Conservation (phyloP, 2,329 filamentous ascomycete species). For the Colletotrichum coccodes region DNA sequence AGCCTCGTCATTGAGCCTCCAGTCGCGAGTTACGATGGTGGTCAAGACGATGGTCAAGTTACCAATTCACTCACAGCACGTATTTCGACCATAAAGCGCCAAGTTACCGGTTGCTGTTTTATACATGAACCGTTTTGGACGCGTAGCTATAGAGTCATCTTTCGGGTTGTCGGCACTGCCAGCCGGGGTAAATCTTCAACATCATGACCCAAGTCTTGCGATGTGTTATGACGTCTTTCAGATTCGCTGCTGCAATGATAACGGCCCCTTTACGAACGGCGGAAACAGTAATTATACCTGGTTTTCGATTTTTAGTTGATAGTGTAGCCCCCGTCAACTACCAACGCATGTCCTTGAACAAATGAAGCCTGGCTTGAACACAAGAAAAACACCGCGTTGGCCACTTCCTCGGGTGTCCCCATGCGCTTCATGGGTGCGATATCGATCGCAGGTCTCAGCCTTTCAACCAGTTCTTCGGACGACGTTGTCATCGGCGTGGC, state of each 20-base stretch:
- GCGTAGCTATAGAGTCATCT: no score
- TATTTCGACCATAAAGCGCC: no score
- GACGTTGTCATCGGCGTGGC: conserved; percentile 57
- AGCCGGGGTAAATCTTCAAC: no score
- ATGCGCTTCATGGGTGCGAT: conserved; percentile 62
- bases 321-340: conserved; percentile 64
- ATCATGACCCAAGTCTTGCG: no score
- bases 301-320: conserved; percentile 47
- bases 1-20: not conserved
- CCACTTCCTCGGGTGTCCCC: conserved; percentile 60
- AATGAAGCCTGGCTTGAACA: conserved; percentile 60
- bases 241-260: accelerated
- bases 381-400: conserved; percentile 59
- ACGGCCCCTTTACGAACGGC: no score
- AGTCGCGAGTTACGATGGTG: not conserved
- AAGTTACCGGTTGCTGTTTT: no score
- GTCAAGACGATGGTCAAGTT: not conserved
- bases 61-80: not conserved
- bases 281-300: not conserved
- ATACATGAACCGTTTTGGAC: no score
- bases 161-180: no score
- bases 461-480: conserved; percentile 48
- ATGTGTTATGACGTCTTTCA: no score
- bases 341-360: conserved; percentile 60
- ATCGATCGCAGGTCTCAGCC: conserved; percentile 51